A percentile compares a stretch with the other conserved stretches of the same genome.
These are phyloP conservation scores for Aspergillus sparsus DNA, from an alignment of 495 filamentous ascomycete genomes.

Conservation along the genomic window DNA sequence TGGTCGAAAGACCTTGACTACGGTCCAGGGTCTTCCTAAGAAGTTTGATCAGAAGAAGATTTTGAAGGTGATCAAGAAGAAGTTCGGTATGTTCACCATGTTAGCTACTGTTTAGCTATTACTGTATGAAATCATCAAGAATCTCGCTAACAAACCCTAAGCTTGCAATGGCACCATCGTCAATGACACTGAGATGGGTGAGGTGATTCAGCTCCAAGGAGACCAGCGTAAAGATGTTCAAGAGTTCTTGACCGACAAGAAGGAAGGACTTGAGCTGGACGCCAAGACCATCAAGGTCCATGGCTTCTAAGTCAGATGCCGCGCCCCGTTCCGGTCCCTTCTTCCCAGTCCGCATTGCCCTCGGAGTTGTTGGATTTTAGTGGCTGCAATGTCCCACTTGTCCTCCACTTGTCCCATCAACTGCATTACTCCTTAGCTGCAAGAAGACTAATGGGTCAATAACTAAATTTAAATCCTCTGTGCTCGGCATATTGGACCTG, in stretches of 20 bases:
- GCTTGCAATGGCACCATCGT: constrained; percentile 99
- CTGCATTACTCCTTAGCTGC: constrained; percentile 25
- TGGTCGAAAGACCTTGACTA: constrained; percentile 99
- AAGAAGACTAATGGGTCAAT: constrained; percentile 21
- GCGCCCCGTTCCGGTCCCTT: constrained; percentile 48
- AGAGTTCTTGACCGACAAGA: constrained; percentile 95
- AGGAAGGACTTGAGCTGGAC: constrained; percentile 86
- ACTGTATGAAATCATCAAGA: neutral
- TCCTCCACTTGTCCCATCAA: constrained; percentile 28
- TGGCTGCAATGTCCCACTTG: constrained; percentile 32
- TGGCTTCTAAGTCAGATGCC: constrained; percentile 54
- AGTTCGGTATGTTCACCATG: constrained; percentile 73
- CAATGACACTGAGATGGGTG: constrained; percentile 93
- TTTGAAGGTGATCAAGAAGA: constrained; percentile 99
- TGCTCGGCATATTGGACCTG: constrained; percentile 41
- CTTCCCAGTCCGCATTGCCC: constrained; percentile 45
- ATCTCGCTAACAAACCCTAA: constrained; percentile 38
- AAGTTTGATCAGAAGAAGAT: constrained; percentile 99
- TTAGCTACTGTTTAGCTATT: constrained; percentile 8
- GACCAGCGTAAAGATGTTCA: constrained; percentile 98
- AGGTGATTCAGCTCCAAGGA: constrained; percentile 99
- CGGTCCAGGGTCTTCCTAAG: constrained; percentile 95
- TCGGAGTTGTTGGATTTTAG: constrained; percentile 39
- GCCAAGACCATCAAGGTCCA: constrained; percentile 94
- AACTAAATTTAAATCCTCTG: constrained; percentile 32